Percentiles rank a stretch among this genome's conserved stretches.
Evolutionary conservation across 192 early-diverging fungal species (phyloP).

Genomic region (Linnemannia schmuckeri): DNA sequence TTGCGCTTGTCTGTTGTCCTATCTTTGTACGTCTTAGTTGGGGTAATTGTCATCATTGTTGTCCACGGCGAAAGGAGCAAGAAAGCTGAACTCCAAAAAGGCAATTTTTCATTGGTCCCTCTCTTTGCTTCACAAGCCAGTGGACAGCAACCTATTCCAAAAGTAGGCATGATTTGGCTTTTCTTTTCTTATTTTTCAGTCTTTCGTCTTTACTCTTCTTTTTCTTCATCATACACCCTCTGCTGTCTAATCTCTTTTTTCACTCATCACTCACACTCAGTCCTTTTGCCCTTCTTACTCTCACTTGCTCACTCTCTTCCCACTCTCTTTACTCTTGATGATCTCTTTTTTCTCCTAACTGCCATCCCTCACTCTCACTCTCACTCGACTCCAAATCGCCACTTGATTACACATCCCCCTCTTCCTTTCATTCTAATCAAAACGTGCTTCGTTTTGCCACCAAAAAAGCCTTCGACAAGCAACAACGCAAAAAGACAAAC

Average conservation of each 20-base stretch:
- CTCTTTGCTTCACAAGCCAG: background rate
- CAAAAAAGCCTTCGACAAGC: background rate
- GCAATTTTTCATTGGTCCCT: slow-evolving; percentile 5
- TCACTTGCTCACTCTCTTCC: background rate
- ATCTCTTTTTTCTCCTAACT: background rate
- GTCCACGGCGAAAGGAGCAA: background rate
- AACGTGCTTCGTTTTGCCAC: slow-evolving; percentile 4
- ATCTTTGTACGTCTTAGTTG: slow-evolving; percentile 8
- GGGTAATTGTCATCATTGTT: background rate
- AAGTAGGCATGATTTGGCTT: background rate
- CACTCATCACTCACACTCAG: background rate
- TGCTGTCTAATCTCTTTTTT: background rate
- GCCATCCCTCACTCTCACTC: background rate
- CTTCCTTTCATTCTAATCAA: background rate
- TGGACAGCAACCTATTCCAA: background rate
- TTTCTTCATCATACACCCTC: background rate
- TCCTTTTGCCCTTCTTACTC: background rate
- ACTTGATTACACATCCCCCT: background rate
- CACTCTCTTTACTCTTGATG: no score
- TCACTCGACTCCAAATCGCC: no score
- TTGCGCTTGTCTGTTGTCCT: background rate
- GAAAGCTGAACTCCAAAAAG: background rate
- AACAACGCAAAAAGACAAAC: background rate
- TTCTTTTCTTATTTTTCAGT: background rate
- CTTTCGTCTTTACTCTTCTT: background rate